Base-by-base conservation (phyloP, 2,329 filamentous ascomycete species). In the Bipolaris bicolor region DNA sequence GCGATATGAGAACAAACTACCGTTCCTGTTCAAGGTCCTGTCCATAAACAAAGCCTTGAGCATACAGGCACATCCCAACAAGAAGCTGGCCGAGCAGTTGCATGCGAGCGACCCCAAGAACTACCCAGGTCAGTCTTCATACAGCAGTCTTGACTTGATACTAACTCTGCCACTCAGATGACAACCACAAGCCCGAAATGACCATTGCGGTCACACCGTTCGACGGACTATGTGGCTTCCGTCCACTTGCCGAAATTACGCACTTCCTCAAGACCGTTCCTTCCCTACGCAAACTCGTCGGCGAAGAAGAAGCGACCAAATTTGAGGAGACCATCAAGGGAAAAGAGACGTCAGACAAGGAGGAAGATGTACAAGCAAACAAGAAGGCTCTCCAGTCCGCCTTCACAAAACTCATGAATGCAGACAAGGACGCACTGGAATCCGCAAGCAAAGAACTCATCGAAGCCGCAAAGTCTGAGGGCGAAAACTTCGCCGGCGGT, bases 141-240 rank as follows among this genome's bases (percentile, higher is more conserved):
- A 9, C 7, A 20, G 20, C 10, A 11, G 3, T 16, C 11, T 11
- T 11, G 20, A 20, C 6, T 20, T 10, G 10, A n/a, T 48, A 37
- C 54, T 57, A 7, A 57, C 16, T 22, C 5, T 11, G 13, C 31
- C n/a, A n/a, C 7, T 5, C 40, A 66, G 64, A 99, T 82, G 94
- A 98, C 81, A 99, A 99, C 81, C 95, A 99, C 83, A 99, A 99
- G 81, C 95, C 95, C 33, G 95, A 99, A 80, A 99, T 99, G 95
- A 93, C 95, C 61, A 97, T 99, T 76, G 95, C 95, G 61, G 89
- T 99, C 70, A 98, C 95, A 1, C 89, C 92, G 0, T 99, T 99
- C 66, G 94, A 98, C 75, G 95, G 95, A 0, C 85, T 99, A 33
- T 99, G 95, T 71, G 95, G 95, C 33, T 99, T 99, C 82, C 87